Evolutionary conservation across 495 filamentous ascomycete genomes (phyloP).

Genomic region (Penicillium waksmanii): DNA sequence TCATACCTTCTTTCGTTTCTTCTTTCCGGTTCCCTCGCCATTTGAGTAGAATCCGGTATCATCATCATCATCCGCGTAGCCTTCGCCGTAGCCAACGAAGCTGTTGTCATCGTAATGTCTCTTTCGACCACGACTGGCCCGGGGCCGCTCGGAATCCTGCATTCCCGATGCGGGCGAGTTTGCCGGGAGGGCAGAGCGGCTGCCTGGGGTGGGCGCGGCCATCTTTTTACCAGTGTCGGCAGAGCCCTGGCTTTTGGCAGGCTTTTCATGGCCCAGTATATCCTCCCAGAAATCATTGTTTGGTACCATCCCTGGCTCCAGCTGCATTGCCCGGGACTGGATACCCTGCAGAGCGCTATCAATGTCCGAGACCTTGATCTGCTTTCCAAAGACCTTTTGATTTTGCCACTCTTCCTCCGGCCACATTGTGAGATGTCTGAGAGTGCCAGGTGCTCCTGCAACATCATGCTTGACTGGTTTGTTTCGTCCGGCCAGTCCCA

Average conservation of each 20-base stretch:
- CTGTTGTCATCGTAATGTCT: constrained; percentile 69
- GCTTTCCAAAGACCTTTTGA: constrained; percentile 64
- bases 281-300: constrained; percentile 62
- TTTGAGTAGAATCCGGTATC: constrained; percentile 53
- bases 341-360: constrained; percentile 50
- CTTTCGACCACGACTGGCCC: constrained; percentile 66
- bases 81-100: constrained; percentile 72
- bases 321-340: constrained; percentile 56
- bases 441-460: constrained; percentile 41
- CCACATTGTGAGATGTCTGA: constrained; percentile 52
- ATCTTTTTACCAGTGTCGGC: constrained; percentile 42
- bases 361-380: constrained; percentile 51
- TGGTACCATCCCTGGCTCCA: constrained; percentile 58
- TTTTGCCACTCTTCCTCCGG: constrained; percentile 71
- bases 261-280: constrained; percentile 62
- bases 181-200: constrained; percentile 30
- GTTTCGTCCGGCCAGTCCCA: constrained; percentile 66
- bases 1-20: constrained; percentile 58
- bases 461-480: constrained; percentile 57
- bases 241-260: constrained; percentile 36
- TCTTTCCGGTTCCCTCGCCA: constrained; percentile 49
- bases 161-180: constrained; percentile 36
- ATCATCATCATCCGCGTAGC: constrained; percentile 62
- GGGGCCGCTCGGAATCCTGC: constrained; percentile 45
- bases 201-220: constrained; percentile 35